Evolutionary conservation across 1,284 basidiomycete genomes (phyloP).

Genomic region (Takashimella koratensis): DNA sequence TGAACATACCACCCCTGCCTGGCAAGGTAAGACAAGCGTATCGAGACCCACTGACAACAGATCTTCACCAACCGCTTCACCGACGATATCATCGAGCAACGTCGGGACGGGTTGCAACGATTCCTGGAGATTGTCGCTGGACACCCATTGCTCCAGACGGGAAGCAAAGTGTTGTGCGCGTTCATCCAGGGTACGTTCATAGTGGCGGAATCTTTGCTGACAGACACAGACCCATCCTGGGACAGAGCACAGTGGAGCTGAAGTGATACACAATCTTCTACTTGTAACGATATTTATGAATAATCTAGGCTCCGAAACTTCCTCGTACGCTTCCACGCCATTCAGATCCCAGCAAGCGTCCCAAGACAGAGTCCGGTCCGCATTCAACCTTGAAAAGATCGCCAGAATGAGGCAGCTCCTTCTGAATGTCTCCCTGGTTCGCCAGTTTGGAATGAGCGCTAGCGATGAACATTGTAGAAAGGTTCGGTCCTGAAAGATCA

Average conservation of each 20-base stretch:
- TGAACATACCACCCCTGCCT: conserved; percentile 94
- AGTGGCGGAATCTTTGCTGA: neutral
- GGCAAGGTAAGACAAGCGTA: conserved; percentile 61
- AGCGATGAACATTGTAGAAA: conserved; percentile 39
- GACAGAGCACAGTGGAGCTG: conserved; percentile 46
- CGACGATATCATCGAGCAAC: conserved; percentile 90
- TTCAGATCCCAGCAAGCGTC: conserved; percentile 21
- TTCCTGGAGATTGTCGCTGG: conserved; percentile 96
- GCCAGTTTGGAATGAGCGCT: conserved; percentile 31
- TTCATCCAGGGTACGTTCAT: conserved; percentile 68
- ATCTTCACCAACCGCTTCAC: conserved; percentile 95
- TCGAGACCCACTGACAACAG: conserved; percentile 11
- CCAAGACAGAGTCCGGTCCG: conserved; percentile 20
- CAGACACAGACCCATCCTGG: conserved; percentile 41
- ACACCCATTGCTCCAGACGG: conserved; percentile 94
- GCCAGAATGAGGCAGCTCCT: conserved; percentile 28
- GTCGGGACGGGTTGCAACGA: conserved; percentile 89
- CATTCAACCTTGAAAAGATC: conserved; percentile 37
- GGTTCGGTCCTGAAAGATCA: conserved; percentile 20
- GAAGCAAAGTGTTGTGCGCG: conserved; percentile 93
- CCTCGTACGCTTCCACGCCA: conserved; percentile 32
- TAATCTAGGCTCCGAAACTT: conserved; percentile 5
- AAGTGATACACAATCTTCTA: neutral
- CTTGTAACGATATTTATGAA: neutral
- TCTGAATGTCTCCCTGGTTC: conserved; percentile 24